These are phyloP conservation scores for Pascua guehoae DNA, from an alignment of 1,284 basidiomycete genomes.

Conservation along the genomic window DNA sequence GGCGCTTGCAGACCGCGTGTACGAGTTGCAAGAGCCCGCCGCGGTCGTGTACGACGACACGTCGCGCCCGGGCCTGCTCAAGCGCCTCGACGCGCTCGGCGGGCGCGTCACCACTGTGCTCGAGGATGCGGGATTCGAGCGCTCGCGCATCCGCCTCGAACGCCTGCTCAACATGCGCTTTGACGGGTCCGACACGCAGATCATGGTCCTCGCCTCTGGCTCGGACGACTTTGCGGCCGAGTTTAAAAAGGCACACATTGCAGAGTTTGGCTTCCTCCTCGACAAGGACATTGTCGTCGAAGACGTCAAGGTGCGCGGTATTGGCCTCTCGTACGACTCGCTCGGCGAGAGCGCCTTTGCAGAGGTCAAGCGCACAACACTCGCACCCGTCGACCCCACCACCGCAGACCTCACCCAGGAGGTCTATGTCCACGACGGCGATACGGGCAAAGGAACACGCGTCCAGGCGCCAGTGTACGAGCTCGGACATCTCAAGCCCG, in stretches of 20 bases:
- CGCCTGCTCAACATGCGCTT: conserved; percentile 88
- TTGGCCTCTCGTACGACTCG: conserved; percentile 83
- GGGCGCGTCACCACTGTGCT: conserved; percentile 65
- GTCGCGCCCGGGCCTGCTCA: conserved; percentile 55
- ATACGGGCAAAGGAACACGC: conserved; percentile 4
- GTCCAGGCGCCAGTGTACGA: conserved; percentile 74
- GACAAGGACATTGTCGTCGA: conserved; percentile 80
- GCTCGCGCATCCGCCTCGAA: conserved; percentile 66
- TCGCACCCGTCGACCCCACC: conserved; percentile 42
- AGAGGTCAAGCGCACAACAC: conserved; percentile 55
- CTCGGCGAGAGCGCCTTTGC: conserved; percentile 75
- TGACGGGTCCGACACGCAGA: conserved; percentile 72
- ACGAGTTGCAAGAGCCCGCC: conserved; percentile 61
- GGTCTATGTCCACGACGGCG: conserved; percentile 24
- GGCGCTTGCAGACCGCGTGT: conserved; percentile 78
- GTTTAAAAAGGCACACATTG: conserved; percentile 71
- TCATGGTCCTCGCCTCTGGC: conserved; percentile 68
- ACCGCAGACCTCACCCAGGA: conserved; percentile 27
- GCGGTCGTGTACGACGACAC: background rate
- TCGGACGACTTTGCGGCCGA: conserved; percentile 65
- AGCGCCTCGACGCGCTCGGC: conserved; percentile 66
- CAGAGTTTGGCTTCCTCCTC: conserved; percentile 88
- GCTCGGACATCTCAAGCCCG: conserved; percentile 63
- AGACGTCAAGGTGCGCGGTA: conserved; percentile 75
- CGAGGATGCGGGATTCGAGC: conserved; percentile 61